phyloP scores from a whole-genome alignment of 805 yeast species.

The Dipodascus albidus region DNA sequence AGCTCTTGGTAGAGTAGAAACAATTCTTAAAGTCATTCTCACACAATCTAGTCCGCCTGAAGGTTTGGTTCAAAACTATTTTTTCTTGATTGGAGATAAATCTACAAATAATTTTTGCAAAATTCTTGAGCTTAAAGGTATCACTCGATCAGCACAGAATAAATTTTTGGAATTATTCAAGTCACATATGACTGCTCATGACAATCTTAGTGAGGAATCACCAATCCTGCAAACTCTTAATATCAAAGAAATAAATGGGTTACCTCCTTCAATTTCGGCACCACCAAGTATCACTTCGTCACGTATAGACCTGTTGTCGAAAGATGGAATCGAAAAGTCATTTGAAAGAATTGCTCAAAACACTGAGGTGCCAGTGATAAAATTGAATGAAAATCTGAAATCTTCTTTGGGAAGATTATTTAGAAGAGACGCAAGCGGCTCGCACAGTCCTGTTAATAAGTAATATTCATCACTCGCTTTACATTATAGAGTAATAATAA shows the following conservation, averaged over 20 bases:
- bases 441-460: constrained; percentile 2
- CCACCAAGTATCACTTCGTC: not conserved
- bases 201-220: constrained; percentile 21
- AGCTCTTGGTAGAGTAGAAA: constrained; percentile 38
- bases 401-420: constrained; percentile 46
- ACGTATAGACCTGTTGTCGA: constrained; percentile 5
- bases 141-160: constrained; percentile 30
- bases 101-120: constrained; percentile 52
- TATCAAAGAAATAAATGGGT: constrained; percentile 1
- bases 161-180: constrained; percentile 31
- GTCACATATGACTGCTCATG: constrained; percentile 28
- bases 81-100: constrained; percentile 54
- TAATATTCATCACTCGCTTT: not conserved
- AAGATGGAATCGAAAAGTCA: constrained; percentile 15
- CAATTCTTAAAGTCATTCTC: constrained; percentile 55
- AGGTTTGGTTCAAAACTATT: constrained; percentile 51
- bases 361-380: constrained; percentile 52
- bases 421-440: constrained; percentile 26
- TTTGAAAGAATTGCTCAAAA: constrained; percentile 26
- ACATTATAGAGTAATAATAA: not conserved
- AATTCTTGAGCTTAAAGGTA: constrained; percentile 52
- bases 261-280: constrained; percentile 1
- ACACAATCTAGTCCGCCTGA: constrained; percentile 57
- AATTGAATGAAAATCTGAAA: constrained; percentile 53
- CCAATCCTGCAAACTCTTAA: constrained; percentile 15